These are phyloP conservation scores for Lactifluus rugatus DNA, from an alignment of 768 basidiomycete genomes.

Conservation along the genomic window DNA sequence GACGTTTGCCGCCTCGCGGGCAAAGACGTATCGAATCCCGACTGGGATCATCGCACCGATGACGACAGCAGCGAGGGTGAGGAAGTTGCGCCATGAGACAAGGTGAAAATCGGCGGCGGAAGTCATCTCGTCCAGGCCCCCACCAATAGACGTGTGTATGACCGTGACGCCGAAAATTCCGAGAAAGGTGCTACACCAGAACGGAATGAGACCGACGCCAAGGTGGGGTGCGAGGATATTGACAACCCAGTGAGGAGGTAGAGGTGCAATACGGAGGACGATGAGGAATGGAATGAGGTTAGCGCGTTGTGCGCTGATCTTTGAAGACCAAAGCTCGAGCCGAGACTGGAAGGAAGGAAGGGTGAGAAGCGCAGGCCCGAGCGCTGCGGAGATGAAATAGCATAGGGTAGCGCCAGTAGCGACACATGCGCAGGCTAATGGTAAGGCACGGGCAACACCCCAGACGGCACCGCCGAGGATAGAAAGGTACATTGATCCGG, in stretches of 20 bases:
- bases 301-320: conserved; percentile 67
- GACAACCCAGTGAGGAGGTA: conserved; percentile 95
- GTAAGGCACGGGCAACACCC: conserved; percentile 78
- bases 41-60: conserved; percentile 93
- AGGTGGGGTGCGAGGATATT: conserved; percentile 90
- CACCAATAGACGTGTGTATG: conserved; percentile 93
- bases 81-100: conserved; percentile 84
- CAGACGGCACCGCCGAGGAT: conserved; percentile 95
- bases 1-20: conserved; percentile 42
- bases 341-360: conserved; percentile 77
- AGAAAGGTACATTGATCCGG: conserved; percentile 96
- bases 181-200: conserved; percentile 85
- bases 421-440: conserved; percentile 87
- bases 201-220: conserved; percentile 73
- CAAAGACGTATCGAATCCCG: conserved; percentile 76
- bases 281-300: conserved; percentile 90
- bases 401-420: conserved; percentile 86
- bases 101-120: conserved; percentile 88
- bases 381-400: conserved; percentile 84
- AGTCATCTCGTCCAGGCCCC: conserved; percentile 92
- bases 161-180: conserved; percentile 86
- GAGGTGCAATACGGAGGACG: conserved; percentile 86
- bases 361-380: conserved; percentile 85
- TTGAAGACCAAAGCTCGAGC: conserved; percentile 73
- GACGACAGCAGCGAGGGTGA: conserved; percentile 74